These are phyloP conservation scores for Polymyxa betae DNA, from an alignment of 208 protist species.

Conservation along the genomic window DNA sequence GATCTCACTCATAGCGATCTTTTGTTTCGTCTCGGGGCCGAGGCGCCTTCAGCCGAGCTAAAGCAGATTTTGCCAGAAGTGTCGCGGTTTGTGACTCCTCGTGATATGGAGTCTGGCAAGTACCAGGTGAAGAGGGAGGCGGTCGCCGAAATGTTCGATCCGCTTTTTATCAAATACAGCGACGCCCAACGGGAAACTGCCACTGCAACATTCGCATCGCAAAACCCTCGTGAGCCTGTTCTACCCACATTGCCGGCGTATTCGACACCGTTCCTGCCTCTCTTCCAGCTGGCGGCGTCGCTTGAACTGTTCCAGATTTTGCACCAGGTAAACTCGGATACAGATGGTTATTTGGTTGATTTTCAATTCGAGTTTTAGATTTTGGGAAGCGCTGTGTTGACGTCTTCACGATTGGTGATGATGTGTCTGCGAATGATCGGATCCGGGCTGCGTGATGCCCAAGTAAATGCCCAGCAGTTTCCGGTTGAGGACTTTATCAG, in stretches of 20 bases:
- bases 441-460: neutral
- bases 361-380: neutral
- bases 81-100: neutral
- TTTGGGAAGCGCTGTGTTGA: neutral
- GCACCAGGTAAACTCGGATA: too few species aligned
- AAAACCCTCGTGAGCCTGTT: neutral
- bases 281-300: too few species aligned
- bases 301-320: too few species aligned
- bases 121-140: neutral
- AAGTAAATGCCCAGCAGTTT: neutral
- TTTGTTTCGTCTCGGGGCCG: neutral
- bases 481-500: neutral
- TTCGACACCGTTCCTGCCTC: too few species aligned
- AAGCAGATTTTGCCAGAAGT: neutral
- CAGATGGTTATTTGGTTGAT: neutral
- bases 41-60: neutral
- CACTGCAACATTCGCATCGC: neutral
- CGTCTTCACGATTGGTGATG: neutral
- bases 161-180: neutral
- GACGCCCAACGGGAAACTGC: neutral
- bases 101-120: constrained; percentile 1
- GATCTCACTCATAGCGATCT: constrained; percentile 1
- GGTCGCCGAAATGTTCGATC: neutral
- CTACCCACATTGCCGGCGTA: too few species aligned
- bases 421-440: neutral